Evolutionary conservation across 805 yeast genomes (phyloP).

Genomic region (Lipomyces spencermartinsiae): DNA sequence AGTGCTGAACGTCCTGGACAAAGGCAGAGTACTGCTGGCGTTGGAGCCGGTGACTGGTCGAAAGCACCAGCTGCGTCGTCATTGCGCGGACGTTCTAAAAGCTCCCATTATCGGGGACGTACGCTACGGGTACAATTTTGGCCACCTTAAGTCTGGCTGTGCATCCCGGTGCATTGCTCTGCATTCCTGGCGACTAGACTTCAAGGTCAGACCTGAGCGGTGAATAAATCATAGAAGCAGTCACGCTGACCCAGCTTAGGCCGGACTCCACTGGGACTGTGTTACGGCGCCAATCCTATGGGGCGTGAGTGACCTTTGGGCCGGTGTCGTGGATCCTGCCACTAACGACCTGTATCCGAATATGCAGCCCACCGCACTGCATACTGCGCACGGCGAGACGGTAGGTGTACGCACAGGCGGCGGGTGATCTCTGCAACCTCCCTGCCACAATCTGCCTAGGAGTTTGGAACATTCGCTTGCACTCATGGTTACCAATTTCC

Average conservation of each 20-base stretch:
- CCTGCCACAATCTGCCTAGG: not conserved
- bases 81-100: conserved; percentile 31
- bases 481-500: too few relatives aligned
- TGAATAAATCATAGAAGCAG: not conserved
- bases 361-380: not conserved
- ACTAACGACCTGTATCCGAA: not conserved
- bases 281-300: conserved; percentile 19
- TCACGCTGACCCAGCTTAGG: not conserved
- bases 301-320: conserved; percentile 4
- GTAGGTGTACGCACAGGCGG: too few relatives aligned
- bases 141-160: not conserved
- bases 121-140: conserved; percentile 15
- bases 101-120: conserved; percentile 35
- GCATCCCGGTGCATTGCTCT: conserved; percentile 25
- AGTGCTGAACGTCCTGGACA: conserved; percentile 9
- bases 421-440: not conserved
- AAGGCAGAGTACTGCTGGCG: conserved; percentile 13
- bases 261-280: conserved; percentile 15
- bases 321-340: conserved; percentile 8
- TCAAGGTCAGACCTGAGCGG: conserved; percentile 17
- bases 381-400: not conserved
- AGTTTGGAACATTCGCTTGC: too few relatives aligned
- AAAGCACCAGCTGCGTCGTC: conserved; percentile 35
- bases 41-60: conserved; percentile 34
- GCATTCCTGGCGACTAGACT: conserved; percentile 30